Evolutionary conservation across 495 filamentous ascomycete species (phyloP).

Genomic region (Hypoxylon subgilvum): DNA sequence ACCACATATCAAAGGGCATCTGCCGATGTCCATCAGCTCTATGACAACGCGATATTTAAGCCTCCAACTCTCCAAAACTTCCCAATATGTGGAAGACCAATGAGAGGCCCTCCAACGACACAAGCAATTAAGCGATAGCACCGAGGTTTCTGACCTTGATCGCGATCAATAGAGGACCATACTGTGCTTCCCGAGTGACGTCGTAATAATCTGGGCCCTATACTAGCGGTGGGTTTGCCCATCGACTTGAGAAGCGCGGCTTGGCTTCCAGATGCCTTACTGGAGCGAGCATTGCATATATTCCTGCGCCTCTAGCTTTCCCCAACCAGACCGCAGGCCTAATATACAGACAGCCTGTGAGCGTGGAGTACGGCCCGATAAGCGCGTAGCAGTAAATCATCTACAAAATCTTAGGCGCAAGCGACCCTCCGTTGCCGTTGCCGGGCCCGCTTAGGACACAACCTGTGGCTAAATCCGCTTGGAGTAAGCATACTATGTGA

Average conservation of each 20-base stretch:
- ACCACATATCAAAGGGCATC: conserved; percentile 1
- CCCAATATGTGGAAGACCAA: not conserved
- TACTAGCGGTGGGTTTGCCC: not conserved
- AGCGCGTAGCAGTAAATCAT: conserved; percentile 19
- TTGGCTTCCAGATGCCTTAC: conserved; percentile 2
- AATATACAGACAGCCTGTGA: not conserved
- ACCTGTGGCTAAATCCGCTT: conserved; percentile 11
- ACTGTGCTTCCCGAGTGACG: not conserved
- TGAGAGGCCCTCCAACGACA: not conserved
- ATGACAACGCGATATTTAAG: not conserved
- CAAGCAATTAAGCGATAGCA: conserved; percentile 5
- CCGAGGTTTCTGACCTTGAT: not conserved
- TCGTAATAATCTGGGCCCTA: conserved; percentile 1
- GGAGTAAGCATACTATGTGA: conserved; percentile 19
- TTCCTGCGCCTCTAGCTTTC: conserved; percentile 9
- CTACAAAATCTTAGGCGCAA: conserved; percentile 6
- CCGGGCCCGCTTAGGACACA: not conserved
- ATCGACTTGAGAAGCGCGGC: conserved; percentile 14
- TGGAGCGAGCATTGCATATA: conserved; percentile 7
- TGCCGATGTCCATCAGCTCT: conserved; percentile 9
- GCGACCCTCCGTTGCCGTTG: not conserved
- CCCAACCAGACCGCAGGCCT: not conserved
- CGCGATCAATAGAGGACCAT: not conserved
- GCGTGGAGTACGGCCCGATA: conserved; percentile 27
- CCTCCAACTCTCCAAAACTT: not conserved